These are phyloP conservation scores for Fusarium sp. DNA, from an alignment of 2,329 filamentous ascomycete genomes.

Conservation along the genomic window DNA sequence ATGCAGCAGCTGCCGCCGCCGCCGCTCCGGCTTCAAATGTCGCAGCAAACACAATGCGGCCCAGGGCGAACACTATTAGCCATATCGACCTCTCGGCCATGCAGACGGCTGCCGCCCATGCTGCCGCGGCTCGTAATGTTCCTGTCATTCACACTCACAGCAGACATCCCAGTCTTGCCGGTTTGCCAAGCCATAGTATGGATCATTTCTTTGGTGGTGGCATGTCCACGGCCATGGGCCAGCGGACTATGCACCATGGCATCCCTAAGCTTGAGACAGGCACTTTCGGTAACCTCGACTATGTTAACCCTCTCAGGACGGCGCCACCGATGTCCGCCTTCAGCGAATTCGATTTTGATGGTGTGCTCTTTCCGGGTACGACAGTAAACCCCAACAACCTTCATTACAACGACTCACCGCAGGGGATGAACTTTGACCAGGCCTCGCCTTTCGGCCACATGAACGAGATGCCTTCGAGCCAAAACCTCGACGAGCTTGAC, in stretches of 20 bases:
- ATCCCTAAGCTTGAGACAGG: slow-evolving; percentile 88
- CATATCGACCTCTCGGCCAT: slow-evolving; percentile 85
- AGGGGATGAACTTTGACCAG: slow-evolving; percentile 72
- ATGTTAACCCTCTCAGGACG: slow-evolving; percentile 78
- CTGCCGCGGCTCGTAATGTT: slow-evolving; percentile 63
- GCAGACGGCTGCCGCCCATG: slow-evolving; percentile 73
- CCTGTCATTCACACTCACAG: slow-evolving; percentile 70
- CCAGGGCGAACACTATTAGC: slow-evolving; percentile 94
- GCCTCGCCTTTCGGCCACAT: slow-evolving; percentile 70
- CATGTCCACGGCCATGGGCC: slow-evolving; percentile 77
- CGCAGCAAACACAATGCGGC: slow-evolving; percentile 76
- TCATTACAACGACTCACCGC: slow-evolving; percentile 85
- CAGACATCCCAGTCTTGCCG: slow-evolving; percentile 81
- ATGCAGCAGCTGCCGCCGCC: slow-evolving; percentile 58
- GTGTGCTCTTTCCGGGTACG: slow-evolving; percentile 74
- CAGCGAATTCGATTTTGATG: slow-evolving; percentile 62
- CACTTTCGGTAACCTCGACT: slow-evolving; percentile 73
- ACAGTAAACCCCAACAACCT: slow-evolving; percentile 80
- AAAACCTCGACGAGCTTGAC: slow-evolving; percentile 82
- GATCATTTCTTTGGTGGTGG: slow-evolving; percentile 77
- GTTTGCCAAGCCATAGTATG: slow-evolving; percentile 69
- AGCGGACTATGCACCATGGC: slow-evolving; percentile 74
- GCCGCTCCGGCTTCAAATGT: slow-evolving; percentile 58
- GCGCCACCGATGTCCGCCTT: slow-evolving; percentile 76
- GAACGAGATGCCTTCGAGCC: slow-evolving; percentile 67